Evolutionary conservation across 2,329 filamentous ascomycete species (phyloP).

Genomic region (Venturia effusa): DNA sequence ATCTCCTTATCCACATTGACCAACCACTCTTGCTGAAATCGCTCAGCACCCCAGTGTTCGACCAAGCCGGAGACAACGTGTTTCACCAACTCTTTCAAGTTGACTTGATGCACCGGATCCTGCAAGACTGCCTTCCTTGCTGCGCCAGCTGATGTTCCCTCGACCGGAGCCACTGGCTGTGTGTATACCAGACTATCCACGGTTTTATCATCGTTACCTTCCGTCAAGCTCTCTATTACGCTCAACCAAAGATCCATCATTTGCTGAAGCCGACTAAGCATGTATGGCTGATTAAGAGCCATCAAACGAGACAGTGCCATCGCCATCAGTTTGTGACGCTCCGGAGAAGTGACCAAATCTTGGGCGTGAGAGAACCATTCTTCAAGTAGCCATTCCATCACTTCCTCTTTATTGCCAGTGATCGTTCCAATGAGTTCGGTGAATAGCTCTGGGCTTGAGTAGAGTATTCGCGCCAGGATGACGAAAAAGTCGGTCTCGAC

Average conservation of each 20-base stretch:
- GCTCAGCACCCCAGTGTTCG: constrained; percentile 42
- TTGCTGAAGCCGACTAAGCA: constrained; percentile 55
- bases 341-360: constrained; percentile 54
- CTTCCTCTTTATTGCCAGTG: constrained; percentile 19
- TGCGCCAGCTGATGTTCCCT: constrained; percentile 10
- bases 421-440: constrained; percentile 34
- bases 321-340: constrained; percentile 60
- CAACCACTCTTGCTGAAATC: constrained; percentile 58
- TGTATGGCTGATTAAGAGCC: constrained; percentile 49
- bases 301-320: constrained; percentile 62
- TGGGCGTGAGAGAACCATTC: constrained; percentile 51
- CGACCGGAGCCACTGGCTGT: not conserved
- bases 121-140: constrained; percentile 20
- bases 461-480: constrained; percentile 66
- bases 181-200: constrained; percentile 32
- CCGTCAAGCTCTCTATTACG: constrained; percentile 54
- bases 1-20: constrained; percentile 68
- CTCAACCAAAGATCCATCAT: constrained; percentile 67
- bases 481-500: constrained; percentile 79
- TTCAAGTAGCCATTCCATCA: constrained; percentile 39
- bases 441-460: constrained; percentile 61
- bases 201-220: constrained; percentile 40
- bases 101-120: constrained; percentile 59
- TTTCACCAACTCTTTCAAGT: constrained; percentile 50
- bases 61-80: constrained; percentile 40